Conservation (phyloP, 768 basidiomycete genomes). For the Boletus tylopilopsis region DNA sequence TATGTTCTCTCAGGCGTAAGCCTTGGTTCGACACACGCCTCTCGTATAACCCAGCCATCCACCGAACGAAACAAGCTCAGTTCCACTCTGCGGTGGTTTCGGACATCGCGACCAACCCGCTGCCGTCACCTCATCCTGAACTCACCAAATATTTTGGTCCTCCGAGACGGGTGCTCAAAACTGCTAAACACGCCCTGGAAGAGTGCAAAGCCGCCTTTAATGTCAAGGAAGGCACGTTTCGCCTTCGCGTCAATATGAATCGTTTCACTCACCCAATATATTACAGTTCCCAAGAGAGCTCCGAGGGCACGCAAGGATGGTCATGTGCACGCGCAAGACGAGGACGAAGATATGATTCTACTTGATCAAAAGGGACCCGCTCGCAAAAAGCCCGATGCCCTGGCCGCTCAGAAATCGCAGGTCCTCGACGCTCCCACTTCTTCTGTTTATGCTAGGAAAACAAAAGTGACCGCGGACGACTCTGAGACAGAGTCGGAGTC, state of each 20-base stretch:
- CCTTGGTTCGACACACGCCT: constrained; percentile 77
- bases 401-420: constrained; percentile 10
- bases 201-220: constrained; percentile 66
- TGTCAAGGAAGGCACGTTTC: constrained; percentile 64
- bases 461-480: constrained; percentile 27
- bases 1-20: constrained; percentile 39
- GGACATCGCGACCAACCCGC: constrained; percentile 68
- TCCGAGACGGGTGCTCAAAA: constrained; percentile 64
- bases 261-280: background rate
- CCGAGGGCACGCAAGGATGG: constrained; percentile 56
- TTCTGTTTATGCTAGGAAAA: constrained; percentile 4
- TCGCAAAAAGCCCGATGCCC: constrained; percentile 12
- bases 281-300: constrained; percentile 60
- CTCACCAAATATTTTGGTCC: constrained; percentile 81
- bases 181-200: constrained; percentile 51
- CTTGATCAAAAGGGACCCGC: constrained; percentile 37
- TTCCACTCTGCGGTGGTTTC: constrained; percentile 81
- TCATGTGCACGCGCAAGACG: constrained; percentile 59
- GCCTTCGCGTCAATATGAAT: background rate
- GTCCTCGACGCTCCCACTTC: background rate
- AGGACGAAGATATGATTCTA: constrained; percentile 57
- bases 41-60: constrained; percentile 87
- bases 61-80: constrained; percentile 89
- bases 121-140: constrained; percentile 84
- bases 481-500: constrained; percentile 57